phyloP scores from a whole-genome alignment of 192 early-diverging fungal genomes.

The Mortierella antarctica region DNA sequence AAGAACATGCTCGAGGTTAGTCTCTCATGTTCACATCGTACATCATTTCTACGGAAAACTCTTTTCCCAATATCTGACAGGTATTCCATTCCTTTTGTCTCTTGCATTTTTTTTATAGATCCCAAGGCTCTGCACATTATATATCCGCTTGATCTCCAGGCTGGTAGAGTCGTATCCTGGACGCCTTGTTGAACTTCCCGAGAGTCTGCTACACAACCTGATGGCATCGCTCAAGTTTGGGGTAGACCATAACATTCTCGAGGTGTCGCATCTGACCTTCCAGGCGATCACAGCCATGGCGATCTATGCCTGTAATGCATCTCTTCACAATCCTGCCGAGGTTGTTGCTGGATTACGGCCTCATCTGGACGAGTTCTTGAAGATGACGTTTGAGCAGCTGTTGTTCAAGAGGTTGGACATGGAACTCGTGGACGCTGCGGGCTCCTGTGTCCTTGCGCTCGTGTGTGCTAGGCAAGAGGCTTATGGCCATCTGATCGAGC shows the following conservation, averaged over 20 bases:
- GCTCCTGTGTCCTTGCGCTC: conserved; percentile 68
- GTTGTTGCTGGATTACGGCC: conserved; percentile 18
- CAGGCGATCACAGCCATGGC: conserved; percentile 73
- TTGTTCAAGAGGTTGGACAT: conserved; percentile 73
- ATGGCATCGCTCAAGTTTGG: conserved; percentile 73
- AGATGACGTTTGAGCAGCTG: conserved; percentile 63
- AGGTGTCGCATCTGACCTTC: conserved; percentile 67
- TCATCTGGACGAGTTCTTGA: conserved; percentile 64
- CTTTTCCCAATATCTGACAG: neutral
- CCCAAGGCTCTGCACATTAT: conserved; percentile 70
- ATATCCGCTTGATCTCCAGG: conserved; percentile 72
- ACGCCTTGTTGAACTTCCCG: conserved; percentile 61
- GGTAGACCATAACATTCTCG: conserved; percentile 66
- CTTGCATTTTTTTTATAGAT: conserved; percentile 53
- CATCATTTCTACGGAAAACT: neutral
- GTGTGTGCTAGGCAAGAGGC: conserved; percentile 62
- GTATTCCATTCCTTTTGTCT: neutral
- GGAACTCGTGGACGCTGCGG: conserved; percentile 68
- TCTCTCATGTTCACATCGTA: neutral
- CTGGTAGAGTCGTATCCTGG: conserved; percentile 74
- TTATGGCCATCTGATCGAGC: conserved; percentile 62
- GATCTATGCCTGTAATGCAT: conserved; percentile 64
- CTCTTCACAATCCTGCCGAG: conserved; percentile 22
- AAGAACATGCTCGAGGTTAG: conserved; percentile 74
- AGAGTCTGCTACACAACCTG: conserved; percentile 61